Evolutionary conservation across 441 rosid species (phyloP), one percentile per base, ranked within the genome.

Genomic region (Eutrema salsugineum): DNA sequence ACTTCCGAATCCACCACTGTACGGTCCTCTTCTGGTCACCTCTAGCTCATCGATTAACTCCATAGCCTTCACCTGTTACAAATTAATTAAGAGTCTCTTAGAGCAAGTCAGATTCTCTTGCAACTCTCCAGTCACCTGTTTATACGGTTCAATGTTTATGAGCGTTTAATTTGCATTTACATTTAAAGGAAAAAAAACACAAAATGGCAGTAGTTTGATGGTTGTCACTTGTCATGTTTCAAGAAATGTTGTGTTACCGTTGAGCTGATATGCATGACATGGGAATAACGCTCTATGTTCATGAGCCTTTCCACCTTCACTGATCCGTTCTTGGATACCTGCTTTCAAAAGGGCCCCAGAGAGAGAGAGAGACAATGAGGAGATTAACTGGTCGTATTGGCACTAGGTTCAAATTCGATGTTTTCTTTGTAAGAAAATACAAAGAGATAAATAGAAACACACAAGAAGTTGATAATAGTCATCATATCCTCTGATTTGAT

Each of bases 201-300:
- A 28, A 46, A 6, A 5, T 57, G 46, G 16, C n/a, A 33, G 47
- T 33, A 10, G 16, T 42, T 39, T 38, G 51, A 38, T 24, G 61
- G 16, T 53, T 15, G 70, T n/a, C n/a, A n/a, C n/a, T n/a, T n/a
- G n/a, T 20, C 5, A 51, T 51, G 19, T 38, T 35, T 14, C 2
- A 33, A 48, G 32, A 8, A 32, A 33, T 1, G 5, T 16, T n/a
- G 33, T 42, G 83, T 78, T 63, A 93, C 98, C 80, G 93, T 93
- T 35, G 97, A 88, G 88, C 98, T 93, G 47, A 93, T 88, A 78
- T 90, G 95, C 97, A 88, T 93, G 24, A 93, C 97, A 81, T 90
- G 97, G 32, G 95, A 90, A 71, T 88, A 90, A 24, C 83, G 83
- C 73, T 93, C 97, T 59, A 88, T 61, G 66, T 90, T 75, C 98